phyloP scores from a whole-genome alignment of 345 rosid genomes.

The Salix arbutifolia region DNA sequence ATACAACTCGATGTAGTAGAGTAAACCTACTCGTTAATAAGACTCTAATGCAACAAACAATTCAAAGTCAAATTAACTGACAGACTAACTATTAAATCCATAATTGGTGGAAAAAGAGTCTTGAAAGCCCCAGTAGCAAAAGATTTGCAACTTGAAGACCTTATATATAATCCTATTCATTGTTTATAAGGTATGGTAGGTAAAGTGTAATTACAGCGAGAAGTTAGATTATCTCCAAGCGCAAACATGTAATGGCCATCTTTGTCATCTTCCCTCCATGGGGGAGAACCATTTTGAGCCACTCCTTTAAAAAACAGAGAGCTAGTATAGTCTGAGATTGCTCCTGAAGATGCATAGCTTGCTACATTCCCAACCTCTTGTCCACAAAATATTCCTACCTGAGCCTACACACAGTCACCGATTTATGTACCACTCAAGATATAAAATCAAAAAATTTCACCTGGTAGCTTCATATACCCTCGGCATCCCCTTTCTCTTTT shows the following conservation, averaged over 20 bases:
- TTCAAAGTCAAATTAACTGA: background rate
- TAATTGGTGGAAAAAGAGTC: background rate
- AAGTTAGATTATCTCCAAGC: constrained; percentile 84
- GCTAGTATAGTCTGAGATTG: constrained; percentile 47
- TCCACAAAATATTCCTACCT: constrained; percentile 90
- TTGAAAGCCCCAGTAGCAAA: background rate
- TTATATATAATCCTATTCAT: background rate
- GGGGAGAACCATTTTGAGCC: constrained; percentile 76
- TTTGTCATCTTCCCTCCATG: constrained; percentile 92
- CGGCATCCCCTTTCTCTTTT: background rate
- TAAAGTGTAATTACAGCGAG: constrained; percentile 86
- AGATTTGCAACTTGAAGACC: constrained; percentile 4
- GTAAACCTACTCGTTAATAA: background rate
- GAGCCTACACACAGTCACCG: constrained; percentile 93
- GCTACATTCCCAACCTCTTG: constrained; percentile 82
- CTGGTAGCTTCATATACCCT: constrained; percentile 1
- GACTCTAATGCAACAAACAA: background rate
- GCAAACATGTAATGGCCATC: constrained; percentile 99
- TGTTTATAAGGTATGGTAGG: constrained; percentile 19
- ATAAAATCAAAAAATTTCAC: constrained; percentile 27
- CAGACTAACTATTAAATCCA: background rate
- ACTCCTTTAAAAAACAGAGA: constrained; percentile 48
- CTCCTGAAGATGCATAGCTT: constrained; percentile 74
- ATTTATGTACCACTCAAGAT: constrained; percentile 64
- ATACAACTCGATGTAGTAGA: background rate